Evolutionary conservation across 768 basidiomycete species (phyloP).

Genomic region (Mycena chlorophos): DNA sequence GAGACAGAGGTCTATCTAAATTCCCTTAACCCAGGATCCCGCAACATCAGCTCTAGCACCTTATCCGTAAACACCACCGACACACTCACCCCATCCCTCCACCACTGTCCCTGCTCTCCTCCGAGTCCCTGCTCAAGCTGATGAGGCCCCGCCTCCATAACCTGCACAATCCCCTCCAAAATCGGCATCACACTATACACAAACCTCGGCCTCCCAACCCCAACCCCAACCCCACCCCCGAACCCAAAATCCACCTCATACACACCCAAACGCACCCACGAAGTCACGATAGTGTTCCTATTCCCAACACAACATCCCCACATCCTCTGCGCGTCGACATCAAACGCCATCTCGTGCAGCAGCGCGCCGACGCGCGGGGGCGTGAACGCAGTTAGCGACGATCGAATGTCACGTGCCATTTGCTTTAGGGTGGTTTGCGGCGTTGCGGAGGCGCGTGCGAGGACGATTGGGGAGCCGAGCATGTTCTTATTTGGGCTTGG

Average conservation of each 20-base stretch:
- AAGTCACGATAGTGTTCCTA: conserved; percentile 34
- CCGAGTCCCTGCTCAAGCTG: no score
- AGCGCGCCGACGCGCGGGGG: conserved; percentile 29
- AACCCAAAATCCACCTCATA: conserved; percentile 37
- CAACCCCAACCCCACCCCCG: no score
- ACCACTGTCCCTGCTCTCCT: conserved; percentile 24
- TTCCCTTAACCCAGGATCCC: conserved; percentile 27
- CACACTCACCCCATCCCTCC: conserved; percentile 25
- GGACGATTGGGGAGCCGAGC: conserved; percentile 36
- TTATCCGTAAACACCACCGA: conserved; percentile 25
- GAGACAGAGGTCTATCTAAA: conserved; percentile 19
- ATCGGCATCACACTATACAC: conserved; percentile 35
- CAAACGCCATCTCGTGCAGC: conserved; percentile 36
- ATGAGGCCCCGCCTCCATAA: conserved; percentile 30
- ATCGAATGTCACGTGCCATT: conserved; percentile 31
- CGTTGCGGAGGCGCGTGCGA: conserved; percentile 27
- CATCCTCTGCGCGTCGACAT: conserved; percentile 30
- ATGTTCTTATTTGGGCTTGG: conserved; percentile 28
- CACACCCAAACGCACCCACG: conserved; percentile 34
- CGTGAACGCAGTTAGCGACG: conserved; percentile 27
- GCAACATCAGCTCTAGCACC: conserved; percentile 26
- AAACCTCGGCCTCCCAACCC: conserved; percentile 27
- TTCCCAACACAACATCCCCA: conserved; percentile 38
- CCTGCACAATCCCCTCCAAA: conserved; percentile 34
- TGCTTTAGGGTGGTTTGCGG: conserved; percentile 13